A percentile compares a stretch with the other conserved stretches of the same genome.
These are phyloP conservation scores for Leccinum griseonigrum DNA, from an alignment of 1,284 basidiomycete species.

Conservation along the genomic window DNA sequence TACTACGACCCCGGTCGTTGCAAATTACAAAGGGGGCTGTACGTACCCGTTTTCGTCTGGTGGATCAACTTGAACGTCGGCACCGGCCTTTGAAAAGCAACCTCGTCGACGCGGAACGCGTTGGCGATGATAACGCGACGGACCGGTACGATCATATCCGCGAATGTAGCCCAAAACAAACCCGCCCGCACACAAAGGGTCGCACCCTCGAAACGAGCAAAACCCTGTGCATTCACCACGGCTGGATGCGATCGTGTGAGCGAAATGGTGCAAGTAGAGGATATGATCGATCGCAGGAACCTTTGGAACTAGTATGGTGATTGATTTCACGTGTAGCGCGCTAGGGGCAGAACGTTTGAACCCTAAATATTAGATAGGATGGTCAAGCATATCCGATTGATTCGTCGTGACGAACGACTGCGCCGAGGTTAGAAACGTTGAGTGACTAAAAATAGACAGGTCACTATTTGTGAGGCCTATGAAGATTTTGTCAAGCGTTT, in stretches of 20 bases:
- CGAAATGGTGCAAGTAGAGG: neutral
- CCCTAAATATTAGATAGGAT: slow-evolving; percentile 2
- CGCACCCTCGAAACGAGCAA: neutral
- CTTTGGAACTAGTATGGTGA: neutral
- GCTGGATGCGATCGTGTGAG: slow-evolving; percentile 3
- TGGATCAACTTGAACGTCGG: neutral
- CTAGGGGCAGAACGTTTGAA: slow-evolving; percentile 4
- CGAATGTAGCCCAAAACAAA: neutral
- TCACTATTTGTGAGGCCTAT: neutral
- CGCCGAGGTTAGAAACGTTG: neutral
- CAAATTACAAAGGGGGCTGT: neutral
- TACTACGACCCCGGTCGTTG: neutral
- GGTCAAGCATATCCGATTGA: neutral
- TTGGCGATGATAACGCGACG: neutral
- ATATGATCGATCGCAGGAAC: slow-evolving; percentile 14
- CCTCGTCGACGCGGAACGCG: neutral
- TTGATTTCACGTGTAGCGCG: slow-evolving; percentile 19
- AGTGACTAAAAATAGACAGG: slow-evolving; percentile 8
- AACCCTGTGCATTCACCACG: neutral
- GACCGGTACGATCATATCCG: neutral
- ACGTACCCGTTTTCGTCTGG: neutral
- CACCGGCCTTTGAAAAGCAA: neutral
- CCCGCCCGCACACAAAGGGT: neutral
- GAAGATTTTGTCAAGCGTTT: too few species aligned
- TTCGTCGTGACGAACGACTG: slow-evolving; percentile 1